These are phyloP conservation scores for Chlamydomonas sphaeroides DNA, from an alignment of 139 green algal genomes.

Conservation along the genomic window DNA sequence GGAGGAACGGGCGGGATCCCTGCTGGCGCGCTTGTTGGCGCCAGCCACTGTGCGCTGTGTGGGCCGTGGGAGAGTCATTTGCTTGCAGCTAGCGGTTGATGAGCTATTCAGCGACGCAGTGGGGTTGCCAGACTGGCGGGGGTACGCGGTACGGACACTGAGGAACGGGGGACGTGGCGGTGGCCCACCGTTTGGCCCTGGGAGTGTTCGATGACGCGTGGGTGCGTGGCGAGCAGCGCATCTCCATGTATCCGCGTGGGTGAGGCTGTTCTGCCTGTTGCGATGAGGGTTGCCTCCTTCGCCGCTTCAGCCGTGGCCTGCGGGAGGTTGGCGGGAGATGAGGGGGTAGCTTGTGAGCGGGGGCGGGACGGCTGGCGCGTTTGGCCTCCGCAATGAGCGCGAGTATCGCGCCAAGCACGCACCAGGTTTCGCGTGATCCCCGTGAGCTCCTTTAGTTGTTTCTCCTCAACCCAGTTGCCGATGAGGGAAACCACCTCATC, in stretches of 20 bases:
- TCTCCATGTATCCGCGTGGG: not conserved
- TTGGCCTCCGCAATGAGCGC: not conserved
- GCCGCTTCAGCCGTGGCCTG: too few species aligned
- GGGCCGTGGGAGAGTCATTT: too few species aligned
- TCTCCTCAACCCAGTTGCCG: conserved; percentile 33
- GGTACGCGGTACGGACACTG: too few species aligned
- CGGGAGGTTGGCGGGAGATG: too few species aligned
- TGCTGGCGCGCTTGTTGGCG: too few species aligned
- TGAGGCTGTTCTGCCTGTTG: not conserved
- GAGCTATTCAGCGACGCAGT: not conserved
- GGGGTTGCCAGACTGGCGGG: not conserved
- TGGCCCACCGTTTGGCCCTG: not conserved
- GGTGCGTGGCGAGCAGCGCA: not conserved
- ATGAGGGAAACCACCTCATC: conserved; percentile 23
- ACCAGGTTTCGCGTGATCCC: not conserved
- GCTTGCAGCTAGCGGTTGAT: not conserved
- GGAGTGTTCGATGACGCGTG: not conserved
- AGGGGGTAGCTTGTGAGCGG: too few species aligned
- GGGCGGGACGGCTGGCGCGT: too few species aligned
- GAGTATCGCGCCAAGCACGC: not conserved
- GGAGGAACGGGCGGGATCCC: too few species aligned
- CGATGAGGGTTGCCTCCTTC: not conserved
- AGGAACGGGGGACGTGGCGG: too few species aligned
- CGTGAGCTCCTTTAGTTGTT: not conserved
- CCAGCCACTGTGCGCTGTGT: too few species aligned